Evolutionary conservation across 2,329 filamentous ascomycete species (phyloP).

Genomic region (Penicillium sp.): DNA sequence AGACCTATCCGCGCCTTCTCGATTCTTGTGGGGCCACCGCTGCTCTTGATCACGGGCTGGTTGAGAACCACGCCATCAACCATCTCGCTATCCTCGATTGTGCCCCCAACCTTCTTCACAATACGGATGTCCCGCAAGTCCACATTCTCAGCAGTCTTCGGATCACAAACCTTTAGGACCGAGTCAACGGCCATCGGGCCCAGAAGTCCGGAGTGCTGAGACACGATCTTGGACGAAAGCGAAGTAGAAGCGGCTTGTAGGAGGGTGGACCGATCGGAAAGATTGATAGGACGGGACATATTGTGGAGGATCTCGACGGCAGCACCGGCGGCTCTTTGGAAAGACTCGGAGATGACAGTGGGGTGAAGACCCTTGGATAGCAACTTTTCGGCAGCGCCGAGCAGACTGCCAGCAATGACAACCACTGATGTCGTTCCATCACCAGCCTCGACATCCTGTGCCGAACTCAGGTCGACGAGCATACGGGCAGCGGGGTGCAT

Average conservation of each 20-base stretch:
- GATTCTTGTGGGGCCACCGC: conserved; percentile 84
- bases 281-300: conserved; percentile 91
- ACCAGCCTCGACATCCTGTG: conserved; percentile 96
- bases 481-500: conserved; percentile 99
- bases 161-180: conserved; percentile 91
- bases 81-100: conserved; percentile 97
- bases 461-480: conserved; percentile 94
- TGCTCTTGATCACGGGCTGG: conserved; percentile 90
- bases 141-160: conserved; percentile 93
- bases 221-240: conserved; percentile 97
- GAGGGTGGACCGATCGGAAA: conserved; percentile 82
- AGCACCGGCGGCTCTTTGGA: conserved; percentile 88
- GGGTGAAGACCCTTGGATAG: conserved; percentile 92
- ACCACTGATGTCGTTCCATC: conserved; percentile 98
- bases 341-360: conserved; percentile 94
- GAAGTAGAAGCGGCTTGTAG: conserved; percentile 97
- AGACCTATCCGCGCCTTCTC: conserved; percentile 97
- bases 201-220: conserved; percentile 89
- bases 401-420: conserved; percentile 91
- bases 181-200: conserved; percentile 98
- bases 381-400: conserved; percentile 89
- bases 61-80: conserved; percentile 90
- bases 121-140: conserved; percentile 96
- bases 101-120: conserved; percentile 95
- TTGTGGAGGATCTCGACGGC: conserved; percentile 87